Percentiles rank a stretch among this genome's conserved stretches.
Evolutionary conservation across 768 basidiomycete genomes (phyloP).

Genomic region (Nidularia pulvinata): DNA sequence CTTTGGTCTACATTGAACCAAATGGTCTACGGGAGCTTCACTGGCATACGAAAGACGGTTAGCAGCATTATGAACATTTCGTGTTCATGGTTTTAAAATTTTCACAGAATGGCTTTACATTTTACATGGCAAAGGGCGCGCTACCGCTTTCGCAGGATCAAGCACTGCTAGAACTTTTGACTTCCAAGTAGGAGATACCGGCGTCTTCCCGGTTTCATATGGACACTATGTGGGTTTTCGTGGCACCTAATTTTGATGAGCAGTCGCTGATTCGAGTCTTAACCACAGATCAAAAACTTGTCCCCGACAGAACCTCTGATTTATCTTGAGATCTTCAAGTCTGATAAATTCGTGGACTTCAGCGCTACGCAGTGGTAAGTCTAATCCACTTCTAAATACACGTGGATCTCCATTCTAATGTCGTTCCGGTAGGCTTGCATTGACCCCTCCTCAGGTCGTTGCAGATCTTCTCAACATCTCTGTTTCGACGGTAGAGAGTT

Average conservation of each 20-base stretch:
- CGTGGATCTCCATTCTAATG: not conserved
- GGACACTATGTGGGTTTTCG: conserved; percentile 8
- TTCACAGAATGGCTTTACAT: conserved; percentile 11
- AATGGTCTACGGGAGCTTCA: conserved; percentile 11
- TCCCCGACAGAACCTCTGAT: conserved; percentile 12
- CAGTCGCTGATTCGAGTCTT: not conserved
- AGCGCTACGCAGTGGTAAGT: conserved; percentile 10
- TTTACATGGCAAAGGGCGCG: conserved; percentile 8
- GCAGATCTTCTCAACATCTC: conserved; percentile 12
- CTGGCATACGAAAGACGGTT: conserved; percentile 11
- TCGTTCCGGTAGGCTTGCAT: conserved; percentile 4
- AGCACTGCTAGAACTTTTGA: conserved; percentile 11
- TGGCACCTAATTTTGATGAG: not conserved
- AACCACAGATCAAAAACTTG: conserved; percentile 9
- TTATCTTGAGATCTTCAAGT: conserved; percentile 10
- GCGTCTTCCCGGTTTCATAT: conserved; percentile 10
- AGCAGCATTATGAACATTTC: not conserved
- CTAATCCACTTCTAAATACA: not conserved
- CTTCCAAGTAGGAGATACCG: conserved; percentile 12
- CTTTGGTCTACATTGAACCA: conserved; percentile 9
- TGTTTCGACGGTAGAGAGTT: conserved; percentile 7
- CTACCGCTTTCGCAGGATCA: conserved; percentile 11
- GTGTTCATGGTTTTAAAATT: not conserved
- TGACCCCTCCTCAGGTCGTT: conserved; percentile 12
- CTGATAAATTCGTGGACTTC: conserved; percentile 10